Conservation (phyloP, 352 stramenopile species). For the Phytophthora foliorum region DNA sequence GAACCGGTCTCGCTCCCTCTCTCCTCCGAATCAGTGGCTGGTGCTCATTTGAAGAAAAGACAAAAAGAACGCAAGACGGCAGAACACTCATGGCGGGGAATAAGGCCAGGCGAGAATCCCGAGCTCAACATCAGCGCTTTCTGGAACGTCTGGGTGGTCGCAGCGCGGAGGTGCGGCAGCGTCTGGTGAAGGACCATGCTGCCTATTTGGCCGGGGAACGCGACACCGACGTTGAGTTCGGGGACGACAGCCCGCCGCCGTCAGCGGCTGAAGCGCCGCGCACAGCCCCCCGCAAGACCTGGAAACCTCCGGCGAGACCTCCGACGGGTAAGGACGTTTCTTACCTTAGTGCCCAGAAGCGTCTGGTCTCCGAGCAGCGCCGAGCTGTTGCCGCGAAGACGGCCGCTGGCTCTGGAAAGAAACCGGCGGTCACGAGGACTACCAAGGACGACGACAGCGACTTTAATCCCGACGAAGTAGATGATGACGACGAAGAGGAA, state of each 20-base stretch:
- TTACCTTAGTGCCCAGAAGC: neutral
- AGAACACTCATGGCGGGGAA: neutral
- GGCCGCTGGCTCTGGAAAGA: conserved; percentile 4
- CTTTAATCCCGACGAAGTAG: conserved; percentile 3
- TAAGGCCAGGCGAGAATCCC: neutral
- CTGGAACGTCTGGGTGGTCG: neutral
- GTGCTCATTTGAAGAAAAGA: conserved; percentile 1
- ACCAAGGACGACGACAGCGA: conserved; percentile 8
- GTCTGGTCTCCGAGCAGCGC: neutral
- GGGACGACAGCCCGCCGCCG: neutral
- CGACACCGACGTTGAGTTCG: conserved; percentile 4
- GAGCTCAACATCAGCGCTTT: conserved; percentile 1
- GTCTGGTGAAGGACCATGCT: neutral
- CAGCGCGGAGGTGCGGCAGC: neutral
- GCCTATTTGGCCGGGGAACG: neutral
- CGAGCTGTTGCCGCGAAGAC: conserved; percentile 4
- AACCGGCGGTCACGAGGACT: neutral
- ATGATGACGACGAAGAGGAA: conserved; percentile 1
- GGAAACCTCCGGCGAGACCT: neutral
- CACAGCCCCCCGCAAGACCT: neutral
- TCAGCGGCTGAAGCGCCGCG: neutral
- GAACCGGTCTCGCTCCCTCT: too few relatives aligned
- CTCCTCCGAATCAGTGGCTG: too few relatives aligned
- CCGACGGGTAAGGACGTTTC: conserved; percentile 4
- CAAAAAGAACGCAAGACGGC: neutral